Conservation (phyloP, 345 rosid species). For the Salix arbutifolia region DNA sequence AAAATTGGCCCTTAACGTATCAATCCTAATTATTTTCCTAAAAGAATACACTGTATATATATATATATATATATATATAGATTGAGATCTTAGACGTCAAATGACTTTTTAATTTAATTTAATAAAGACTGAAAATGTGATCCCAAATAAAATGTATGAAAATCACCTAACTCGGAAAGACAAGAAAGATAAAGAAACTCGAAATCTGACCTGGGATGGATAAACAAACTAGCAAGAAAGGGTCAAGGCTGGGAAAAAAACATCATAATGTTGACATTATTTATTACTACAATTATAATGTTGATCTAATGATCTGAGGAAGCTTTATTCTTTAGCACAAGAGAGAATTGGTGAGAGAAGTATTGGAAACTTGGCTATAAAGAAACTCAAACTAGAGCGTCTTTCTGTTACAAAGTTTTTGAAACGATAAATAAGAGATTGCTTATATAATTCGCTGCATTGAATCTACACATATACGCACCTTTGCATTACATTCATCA, state of each 20-base stretch:
- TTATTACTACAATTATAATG: not conserved
- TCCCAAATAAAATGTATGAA: not conserved
- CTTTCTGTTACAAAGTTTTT: not conserved
- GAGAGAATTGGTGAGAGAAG: constrained; percentile 62
- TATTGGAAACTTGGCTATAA: constrained; percentile 62
- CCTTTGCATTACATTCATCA: not conserved
- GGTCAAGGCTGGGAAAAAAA: not conserved
- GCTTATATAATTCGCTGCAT: not conserved
- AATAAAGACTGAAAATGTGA: too few species aligned
- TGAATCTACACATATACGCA: not conserved
- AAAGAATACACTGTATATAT: too few species aligned
- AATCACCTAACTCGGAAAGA: too few species aligned
- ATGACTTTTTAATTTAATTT: too few species aligned
- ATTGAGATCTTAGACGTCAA: too few species aligned
- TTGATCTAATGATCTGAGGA: constrained; percentile 41
- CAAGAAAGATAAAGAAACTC: not conserved
- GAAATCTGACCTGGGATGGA: constrained; percentile 22
- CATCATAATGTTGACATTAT: not conserved
- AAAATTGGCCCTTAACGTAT: too few species aligned
- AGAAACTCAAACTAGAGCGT: constrained; percentile 61
- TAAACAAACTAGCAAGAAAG: not conserved
- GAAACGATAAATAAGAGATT: not conserved
- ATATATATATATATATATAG: too few species aligned
- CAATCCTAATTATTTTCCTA: too few species aligned
- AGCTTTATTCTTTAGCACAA: constrained; percentile 59